Conservation (phyloP, 75 land plant genomes). For the Larix kaempferi region DNA sequence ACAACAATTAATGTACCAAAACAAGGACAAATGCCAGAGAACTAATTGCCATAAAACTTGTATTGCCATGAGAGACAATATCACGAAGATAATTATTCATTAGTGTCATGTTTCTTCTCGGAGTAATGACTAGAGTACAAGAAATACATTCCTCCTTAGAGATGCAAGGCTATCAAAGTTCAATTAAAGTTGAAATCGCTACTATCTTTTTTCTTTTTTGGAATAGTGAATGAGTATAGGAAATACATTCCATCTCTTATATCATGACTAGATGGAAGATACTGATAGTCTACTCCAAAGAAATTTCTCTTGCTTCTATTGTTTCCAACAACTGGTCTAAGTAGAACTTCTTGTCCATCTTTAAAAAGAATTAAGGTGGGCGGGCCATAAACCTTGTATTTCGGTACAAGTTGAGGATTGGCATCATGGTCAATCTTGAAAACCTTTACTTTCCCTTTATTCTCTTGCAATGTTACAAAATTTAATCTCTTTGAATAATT, state of each 20-base stretch:
- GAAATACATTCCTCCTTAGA: neutral
- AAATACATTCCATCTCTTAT: neutral
- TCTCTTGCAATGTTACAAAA: slow-evolving; percentile 40
- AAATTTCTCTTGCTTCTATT: slow-evolving; percentile 1
- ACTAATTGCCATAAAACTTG: no score
- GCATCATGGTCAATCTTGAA: slow-evolving; percentile 88
- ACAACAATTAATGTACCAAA: no score
- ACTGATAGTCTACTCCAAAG: neutral
- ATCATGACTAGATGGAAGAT: neutral
- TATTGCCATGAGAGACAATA: neutral
- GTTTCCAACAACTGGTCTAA: slow-evolving; percentile 29
- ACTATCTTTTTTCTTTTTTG: neutral
- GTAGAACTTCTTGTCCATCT: slow-evolving; percentile 70
- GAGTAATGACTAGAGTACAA: slow-evolving; percentile 5
- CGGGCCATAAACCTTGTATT: slow-evolving; percentile 85
- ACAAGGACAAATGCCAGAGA: no score
- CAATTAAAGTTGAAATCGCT: neutral
- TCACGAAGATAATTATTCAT: neutral
- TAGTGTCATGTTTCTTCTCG: slow-evolving; percentile 1
- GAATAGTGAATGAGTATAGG: neutral
- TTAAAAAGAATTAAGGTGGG: slow-evolving; percentile 79
- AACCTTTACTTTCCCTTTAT: slow-evolving; percentile 56
- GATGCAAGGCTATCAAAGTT: neutral
- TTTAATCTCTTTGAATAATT: neutral
- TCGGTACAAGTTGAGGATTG: slow-evolving; percentile 67